A percentile compares a stretch with the other conserved stretches of the same genome.
Conservation (phyloP, 345 rosid genomes). For the Ceriops tagal region DNA sequence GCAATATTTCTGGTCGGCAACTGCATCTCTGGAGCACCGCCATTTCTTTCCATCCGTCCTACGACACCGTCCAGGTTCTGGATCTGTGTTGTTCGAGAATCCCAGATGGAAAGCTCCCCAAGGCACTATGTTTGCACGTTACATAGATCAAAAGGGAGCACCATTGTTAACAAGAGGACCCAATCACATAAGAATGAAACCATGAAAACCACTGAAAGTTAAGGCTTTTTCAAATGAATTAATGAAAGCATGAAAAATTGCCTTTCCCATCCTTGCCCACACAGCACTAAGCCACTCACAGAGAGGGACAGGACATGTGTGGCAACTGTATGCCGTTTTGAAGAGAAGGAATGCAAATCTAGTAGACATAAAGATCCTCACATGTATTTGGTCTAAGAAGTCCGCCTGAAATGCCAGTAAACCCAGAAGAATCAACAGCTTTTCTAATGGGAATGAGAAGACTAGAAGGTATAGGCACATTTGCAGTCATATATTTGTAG, state of each 20-base stretch:
- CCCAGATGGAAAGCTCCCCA: conserved; percentile 33
- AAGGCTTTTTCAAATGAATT: too few species aligned
- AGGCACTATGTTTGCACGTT: conserved; percentile 20
- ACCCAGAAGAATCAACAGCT: conserved; percentile 15
- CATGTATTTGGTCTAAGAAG: conserved; percentile 46
- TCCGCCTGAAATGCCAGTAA: conserved; percentile 28
- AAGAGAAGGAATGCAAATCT: neutral
- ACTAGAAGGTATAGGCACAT: conserved; percentile 63
- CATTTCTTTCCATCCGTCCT: conserved; percentile 90
- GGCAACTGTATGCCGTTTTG: neutral
- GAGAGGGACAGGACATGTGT: too few species aligned
- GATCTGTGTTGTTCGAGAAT: conserved; percentile 42
- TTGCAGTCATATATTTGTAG: conserved; percentile 74
- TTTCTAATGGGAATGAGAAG: conserved; percentile 42
- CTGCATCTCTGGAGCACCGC: conserved; percentile 82
- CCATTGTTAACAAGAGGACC: neutral
- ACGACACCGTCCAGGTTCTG: conserved; percentile 77
- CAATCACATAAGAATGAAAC: too few species aligned
- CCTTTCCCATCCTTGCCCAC: too few species aligned
- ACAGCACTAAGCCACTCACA: too few species aligned
- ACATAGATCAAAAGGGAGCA: neutral
- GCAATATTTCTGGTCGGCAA: conserved; percentile 71
- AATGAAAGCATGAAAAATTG: too few species aligned
- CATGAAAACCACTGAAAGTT: too few species aligned
- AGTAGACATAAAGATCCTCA: conserved; percentile 20